Conservation (phyloP, 2,329 filamentous ascomycete genomes). For the Dothidotthia symphoricarpi region DNA sequence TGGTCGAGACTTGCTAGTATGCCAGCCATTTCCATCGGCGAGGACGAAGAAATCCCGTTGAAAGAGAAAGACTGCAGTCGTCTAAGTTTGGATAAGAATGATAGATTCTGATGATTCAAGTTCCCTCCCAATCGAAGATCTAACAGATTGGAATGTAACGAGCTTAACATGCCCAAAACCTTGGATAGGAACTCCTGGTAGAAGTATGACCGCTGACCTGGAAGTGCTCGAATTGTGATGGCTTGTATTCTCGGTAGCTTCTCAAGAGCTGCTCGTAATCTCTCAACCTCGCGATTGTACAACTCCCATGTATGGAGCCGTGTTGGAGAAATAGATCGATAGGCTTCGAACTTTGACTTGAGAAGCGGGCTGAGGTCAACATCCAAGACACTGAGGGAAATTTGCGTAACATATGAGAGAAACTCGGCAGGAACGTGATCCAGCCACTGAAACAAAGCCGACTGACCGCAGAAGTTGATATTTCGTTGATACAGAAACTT, state of each 20-base stretch:
- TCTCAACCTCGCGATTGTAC: constrained; percentile 24
- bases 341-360: neutral
- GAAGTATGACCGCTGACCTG: constrained; percentile 22
- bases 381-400: constrained; percentile 28
- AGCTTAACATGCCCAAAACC: constrained; percentile 15
- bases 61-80: constrained; percentile 25
- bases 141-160: constrained; percentile 15
- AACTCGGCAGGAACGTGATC: constrained; percentile 10
- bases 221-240: constrained; percentile 19
- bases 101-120: constrained; percentile 22
- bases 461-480: constrained; percentile 25
- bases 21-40: constrained; percentile 14
- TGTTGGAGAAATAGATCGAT: neutral
- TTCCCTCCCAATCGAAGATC: constrained; percentile 27
- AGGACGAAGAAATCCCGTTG: constrained; percentile 25
- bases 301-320: constrained; percentile 25
- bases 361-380: constrained; percentile 29
- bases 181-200: constrained; percentile 26
- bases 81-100: constrained; percentile 15
- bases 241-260: constrained; percentile 20
- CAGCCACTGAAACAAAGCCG: constrained; percentile 25
- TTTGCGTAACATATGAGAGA: constrained; percentile 17
- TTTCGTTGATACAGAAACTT: constrained; percentile 34
- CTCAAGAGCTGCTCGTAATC: constrained; percentile 12
- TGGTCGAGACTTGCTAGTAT: constrained; percentile 20